Percentiles rank a stretch among this genome's conserved stretches.
Evolutionary conservation across 2,329 filamentous ascomycete genomes (phyloP).

Genomic region (Chaetoscypha palmicola): DNA sequence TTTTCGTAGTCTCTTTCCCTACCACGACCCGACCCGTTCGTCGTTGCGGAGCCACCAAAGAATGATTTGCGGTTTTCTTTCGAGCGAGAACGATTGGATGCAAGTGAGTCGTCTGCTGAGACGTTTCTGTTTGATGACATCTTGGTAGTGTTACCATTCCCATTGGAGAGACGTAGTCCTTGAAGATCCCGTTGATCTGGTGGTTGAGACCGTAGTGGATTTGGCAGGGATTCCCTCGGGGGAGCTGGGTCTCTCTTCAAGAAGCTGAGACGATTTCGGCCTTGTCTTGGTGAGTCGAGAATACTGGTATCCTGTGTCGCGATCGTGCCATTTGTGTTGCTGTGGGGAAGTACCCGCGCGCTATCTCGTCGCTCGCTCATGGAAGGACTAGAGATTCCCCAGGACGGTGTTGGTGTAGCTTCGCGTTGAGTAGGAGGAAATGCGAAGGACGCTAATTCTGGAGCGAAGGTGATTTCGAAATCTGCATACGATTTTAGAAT

Average conservation of each 20-base stretch:
- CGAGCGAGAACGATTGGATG: conserved; percentile 3
- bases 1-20: conserved; percentile 1
- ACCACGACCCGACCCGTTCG: conserved; percentile 1
- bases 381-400: conserved; percentile 20
- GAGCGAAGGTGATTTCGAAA: conserved; percentile 56
- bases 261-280: conserved; percentile 17
- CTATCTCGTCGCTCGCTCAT: conserved; percentile 7
- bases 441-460: conserved; percentile 57
- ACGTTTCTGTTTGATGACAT: not conserved
- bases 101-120: not conserved
- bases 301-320: conserved; percentile 22
- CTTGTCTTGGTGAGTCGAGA: conserved; percentile 18
- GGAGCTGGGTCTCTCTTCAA: conserved; percentile 9
- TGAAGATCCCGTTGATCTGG: conserved; percentile 5
- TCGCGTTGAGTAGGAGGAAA: conserved; percentile 40
- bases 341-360: conserved; percentile 9
- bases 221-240: conserved; percentile 1
- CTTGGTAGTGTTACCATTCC: conserved; percentile 5
- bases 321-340: conserved; percentile 22
- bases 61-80: conserved; percentile 21
- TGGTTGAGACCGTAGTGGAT: conserved; percentile 5
- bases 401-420: conserved; percentile 35
- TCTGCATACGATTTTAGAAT: conserved; percentile 35
- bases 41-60: conserved; percentile 11
- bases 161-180: conserved; percentile 6